Base-by-base conservation (phyloP, 2,329 filamentous ascomycete genomes). In the Exophiala dermatitidis region DNA sequence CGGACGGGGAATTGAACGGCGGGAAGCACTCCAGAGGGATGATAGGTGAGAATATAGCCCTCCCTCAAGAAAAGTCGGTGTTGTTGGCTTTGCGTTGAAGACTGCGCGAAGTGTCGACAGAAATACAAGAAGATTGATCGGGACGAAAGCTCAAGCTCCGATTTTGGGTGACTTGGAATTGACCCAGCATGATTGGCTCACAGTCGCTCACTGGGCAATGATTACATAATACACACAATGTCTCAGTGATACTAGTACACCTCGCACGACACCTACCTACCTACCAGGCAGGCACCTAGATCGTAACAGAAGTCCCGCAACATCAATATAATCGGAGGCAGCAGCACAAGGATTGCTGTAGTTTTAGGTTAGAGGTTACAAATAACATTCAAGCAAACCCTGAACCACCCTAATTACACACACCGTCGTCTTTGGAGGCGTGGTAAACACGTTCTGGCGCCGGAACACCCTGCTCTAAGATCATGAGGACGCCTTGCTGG, bases 31-130 rank as follows among this genome's bases (percentile, higher is more conserved):
- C 7, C 5, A 12, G 6, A 36, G n/a, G 10, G 5, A 5, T 8
- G 32, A 12, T 12, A 12, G 42, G 28, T 6, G 30, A 45, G 30
- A 32, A 9, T 6, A 31, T 10, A 45, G 12, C 7, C 28, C 38
- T 3, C 29, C 42, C 31, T n/a, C 6, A 29, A 45, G 5, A 32
- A 43, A 30, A 19, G 58, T 59, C 56, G 57, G 60, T 57, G 59
- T 46, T 43, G 48, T 45, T 45, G 29, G 12, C 42, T 4, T n/a
- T 33, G 29, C 12, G 12, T 41, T 28, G 38, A 6, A 41, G 33
- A 41, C 12, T 41, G 38, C 38, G 38, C 38, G 38, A 41, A 41
- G 36, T 26, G 6, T 7, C 42, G 10, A 31, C 12, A 19, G 12
- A 41, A 30, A 3, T 33, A 9, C 10, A 40, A 33, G 36, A 36